Evolutionary conservation across 139 green algal genomes (phyloP), one percentile per base, ranked within the genome.

Genomic region (Closterium sp.): DNA sequence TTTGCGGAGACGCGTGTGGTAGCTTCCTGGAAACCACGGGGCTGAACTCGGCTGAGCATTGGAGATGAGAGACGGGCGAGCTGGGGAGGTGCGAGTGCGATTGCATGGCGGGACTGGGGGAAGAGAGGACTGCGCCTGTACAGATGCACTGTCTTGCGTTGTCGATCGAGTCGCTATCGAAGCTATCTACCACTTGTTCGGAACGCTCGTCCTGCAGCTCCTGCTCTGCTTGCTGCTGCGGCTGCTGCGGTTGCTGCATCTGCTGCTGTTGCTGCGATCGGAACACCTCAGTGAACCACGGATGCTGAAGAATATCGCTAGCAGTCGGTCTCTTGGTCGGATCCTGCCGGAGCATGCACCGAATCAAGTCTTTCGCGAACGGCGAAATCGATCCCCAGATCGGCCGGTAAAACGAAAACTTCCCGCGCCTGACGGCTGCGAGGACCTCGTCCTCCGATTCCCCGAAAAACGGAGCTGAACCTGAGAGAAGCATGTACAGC

Each of bases 401-500:
- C 28, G n/a, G 38, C 88, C 28, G 62, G n/a, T 86, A 50, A 50
- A 90, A 87, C 38, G 62, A 50, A 29, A 90, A 19, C 29, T 90
- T 90, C 4, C 38, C 88, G 10, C n/a, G 28, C 30, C 34, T 90
- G 11, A 62, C n/a, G 17, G 88, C 88, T 86, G 62, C 30, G 70
- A 90, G 70, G 34, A 90, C 70, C 31, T 91, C 89, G 62, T 85
- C 73, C 73, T 85, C 84, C 31, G 32, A 50, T n/a, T 27, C 31
- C 24, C 32, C 90, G 86, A 38, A 79, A 17, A 92, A 92, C 21
- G 90, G 90, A n/a, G 45, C 17, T 27, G 30, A 30, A 31, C 90
- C 90, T 11, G 28, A 50, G 84, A 92, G 79, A 38, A 92, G 86
- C 22, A 70, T 73, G 30, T 92, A 92, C 30, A 92, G 28, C 24